Base-by-base conservation (phyloP, 768 basidiomycete species). In the Leccinellum rugosiceps region DNA sequence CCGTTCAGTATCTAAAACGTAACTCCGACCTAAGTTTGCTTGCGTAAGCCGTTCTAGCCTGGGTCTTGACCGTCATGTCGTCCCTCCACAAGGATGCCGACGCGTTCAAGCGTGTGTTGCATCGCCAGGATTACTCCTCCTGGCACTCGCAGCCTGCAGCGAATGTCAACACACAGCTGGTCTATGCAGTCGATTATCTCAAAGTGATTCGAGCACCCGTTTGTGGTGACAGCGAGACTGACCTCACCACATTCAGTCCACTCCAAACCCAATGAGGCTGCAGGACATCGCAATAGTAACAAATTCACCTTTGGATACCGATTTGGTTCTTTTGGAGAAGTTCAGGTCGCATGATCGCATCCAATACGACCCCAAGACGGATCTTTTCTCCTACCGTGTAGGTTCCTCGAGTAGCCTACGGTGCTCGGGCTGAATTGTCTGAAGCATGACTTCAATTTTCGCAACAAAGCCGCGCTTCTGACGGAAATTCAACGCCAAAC, bases 81-180 rank as follows among this genome's bases (percentile, higher is more conserved):
- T 78, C 78, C 58, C 81, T 90, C 38, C 80, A 81, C n/a, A 78
- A 84, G 72, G 90, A 91, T 60, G 77, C 82, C 49, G 85, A 88
- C 55, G 76, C 84, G 38, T 90, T 90, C 79, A 88, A 88, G 68
- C 78, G 76, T 10, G 75, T 79, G 11, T 73, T 90, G 26, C 78
- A 85, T 14, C 74, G 84, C 54, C 86, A 87, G 69, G 83, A 90
- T 66, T 87, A 80, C 58, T 73, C 81, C 1, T 89, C 90, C 59
- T 91, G 89, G 89, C 89, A 90, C 63, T 91, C 92, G 13, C 92
- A 94, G 70, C 91, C 93, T 15, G 86, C 87, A n/a, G 86, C 75
- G 52, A 90, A 95, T 76, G 78, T 90, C 58, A 92, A 92, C 64
- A 95, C 93, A 0, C 92, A 94, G 71, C 79, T 95, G 30, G 85